Base-by-base conservation (phyloP, 1,139 yeast genomes). In the Magnusiomyces magnusii region DNA sequence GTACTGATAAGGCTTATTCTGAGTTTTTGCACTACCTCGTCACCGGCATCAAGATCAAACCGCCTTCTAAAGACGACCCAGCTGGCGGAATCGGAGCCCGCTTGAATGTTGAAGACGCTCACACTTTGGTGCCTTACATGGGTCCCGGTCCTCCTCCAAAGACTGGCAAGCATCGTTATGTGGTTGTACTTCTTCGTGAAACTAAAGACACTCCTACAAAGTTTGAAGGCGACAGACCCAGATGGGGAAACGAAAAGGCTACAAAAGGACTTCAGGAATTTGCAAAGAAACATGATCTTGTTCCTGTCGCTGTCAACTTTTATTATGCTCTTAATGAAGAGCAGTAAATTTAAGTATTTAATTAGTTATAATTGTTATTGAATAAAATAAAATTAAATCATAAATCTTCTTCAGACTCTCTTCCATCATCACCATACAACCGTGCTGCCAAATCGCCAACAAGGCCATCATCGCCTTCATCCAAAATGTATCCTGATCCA, bases 141-240 rank as follows among this genome's bases (percentile, higher is more conserved):
- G 96, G 95, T 0, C 96, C 97, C 1, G 95, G 80, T 2, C 97
- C 97, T 23, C 95, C 96, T 51, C 81, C 81, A 59, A 83, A 82
- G 60, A 87, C 97, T 0, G 95, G 95, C 27, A 80, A 81, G 67
- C 96, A 91, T 74, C 80, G 95, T 61, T 90, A 89, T 70, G 89
- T 87, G 41, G 87, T 86, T 67, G 71, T 89, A 62, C 75, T 90
- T 63, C 88, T 80, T 73, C 85, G 85, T 74, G 93, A 87, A 75
- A 70, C 80, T 73, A 54, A 61, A 47, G 59, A 53, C 57, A 55
- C 68, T 2, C 66, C 67, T 13, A 52, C 55, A 24, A 68, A 72
- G 55, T 74, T 83, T 39, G 82, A 85, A 21, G 64, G 72, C 49
- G 89, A 80, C 67, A 80, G 97, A 70, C 85, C 88, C 44, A 85